Percentiles rank a stretch among this genome's conserved stretches.
These are phyloP conservation scores for Solanum sejunctum DNA, from an alignment of 257 asterid species.

Conservation along the genomic window DNA sequence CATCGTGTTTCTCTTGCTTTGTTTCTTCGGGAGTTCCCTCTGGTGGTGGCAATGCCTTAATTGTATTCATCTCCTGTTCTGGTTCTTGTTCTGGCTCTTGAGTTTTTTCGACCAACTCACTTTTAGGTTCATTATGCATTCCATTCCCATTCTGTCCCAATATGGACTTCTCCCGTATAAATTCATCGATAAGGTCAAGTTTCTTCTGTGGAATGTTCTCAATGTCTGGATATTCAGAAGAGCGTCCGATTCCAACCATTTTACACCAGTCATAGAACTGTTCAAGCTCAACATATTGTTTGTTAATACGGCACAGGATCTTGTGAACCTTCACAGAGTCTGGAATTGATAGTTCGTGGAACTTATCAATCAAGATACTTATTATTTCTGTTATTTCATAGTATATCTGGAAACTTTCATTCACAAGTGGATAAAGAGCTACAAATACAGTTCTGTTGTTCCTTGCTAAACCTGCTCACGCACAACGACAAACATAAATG, in stretches of 20 bases:
- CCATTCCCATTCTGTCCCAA: constrained; percentile 11
- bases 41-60: constrained; percentile 73
- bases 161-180: constrained; percentile 44
- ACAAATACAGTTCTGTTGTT: constrained; percentile 47
- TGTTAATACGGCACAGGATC: constrained; percentile 53
- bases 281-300: constrained; percentile 75
- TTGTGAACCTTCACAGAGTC: constrained; percentile 62
- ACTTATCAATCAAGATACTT: constrained; percentile 55
- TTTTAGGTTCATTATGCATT: constrained; percentile 10
- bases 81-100: background rate
- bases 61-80: constrained; percentile 41
- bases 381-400: constrained; percentile 55
- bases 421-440: constrained; percentile 68
- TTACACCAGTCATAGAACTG: constrained; percentile 64
- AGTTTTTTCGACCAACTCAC: background rate
- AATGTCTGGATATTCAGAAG: constrained; percentile 75
- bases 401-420: constrained; percentile 65
- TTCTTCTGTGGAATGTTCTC: constrained; percentile 63
- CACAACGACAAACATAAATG: background rate
- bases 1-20: constrained; percentile 6
- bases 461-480: constrained; percentile 49
- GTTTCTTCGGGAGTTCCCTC: constrained; percentile 20
- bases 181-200: constrained; percentile 79
- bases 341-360: constrained; percentile 60
- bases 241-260: constrained; percentile 45